These are phyloP conservation scores for Luffa acutangula DNA, from an alignment of 306 rosid genomes.

Conservation along the genomic window DNA sequence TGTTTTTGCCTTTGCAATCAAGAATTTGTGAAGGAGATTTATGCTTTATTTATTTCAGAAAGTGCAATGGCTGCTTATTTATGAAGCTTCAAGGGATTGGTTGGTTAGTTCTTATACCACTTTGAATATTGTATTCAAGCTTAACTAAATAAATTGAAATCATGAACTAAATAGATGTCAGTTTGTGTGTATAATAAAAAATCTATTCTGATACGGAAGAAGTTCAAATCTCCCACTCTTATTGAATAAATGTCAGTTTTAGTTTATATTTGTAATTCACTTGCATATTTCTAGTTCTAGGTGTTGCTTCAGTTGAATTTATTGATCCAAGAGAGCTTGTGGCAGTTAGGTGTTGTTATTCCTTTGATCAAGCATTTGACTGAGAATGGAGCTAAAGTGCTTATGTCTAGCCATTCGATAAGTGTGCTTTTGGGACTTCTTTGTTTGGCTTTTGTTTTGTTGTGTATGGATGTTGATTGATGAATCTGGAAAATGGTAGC, in stretches of 20 bases:
- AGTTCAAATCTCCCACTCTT: background rate
- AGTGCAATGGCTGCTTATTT: slow-evolving; percentile 90
- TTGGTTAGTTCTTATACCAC: slow-evolving; percentile 48
- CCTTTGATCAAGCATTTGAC: no score
- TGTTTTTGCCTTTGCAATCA: background rate
- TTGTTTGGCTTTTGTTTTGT: no score
- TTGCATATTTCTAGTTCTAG: background rate
- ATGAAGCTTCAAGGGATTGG: slow-evolving; percentile 97
- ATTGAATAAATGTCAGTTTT: background rate
- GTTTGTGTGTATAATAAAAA: background rate
- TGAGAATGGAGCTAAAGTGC: no score
- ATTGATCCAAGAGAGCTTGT: slow-evolving; percentile 93
- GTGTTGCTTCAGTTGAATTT: slow-evolving; percentile 82
- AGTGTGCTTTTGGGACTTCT: no score
- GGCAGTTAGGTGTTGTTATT: slow-evolving; percentile 27
- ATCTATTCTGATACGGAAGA: background rate
- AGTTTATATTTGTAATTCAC: background rate
- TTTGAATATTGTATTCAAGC: background rate
- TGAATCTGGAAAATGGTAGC: no score
- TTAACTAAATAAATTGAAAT: no score
- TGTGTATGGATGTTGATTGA: background rate
- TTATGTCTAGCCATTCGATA: no score
- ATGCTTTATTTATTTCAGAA: slow-evolving; percentile 31
- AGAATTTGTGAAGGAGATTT: background rate
- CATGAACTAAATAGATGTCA: no score